Evolutionary conservation across 1,284 basidiomycete species (phyloP), one percentile per base, ranked within the genome.

Genomic region (Trichosporon sp.): DNA sequence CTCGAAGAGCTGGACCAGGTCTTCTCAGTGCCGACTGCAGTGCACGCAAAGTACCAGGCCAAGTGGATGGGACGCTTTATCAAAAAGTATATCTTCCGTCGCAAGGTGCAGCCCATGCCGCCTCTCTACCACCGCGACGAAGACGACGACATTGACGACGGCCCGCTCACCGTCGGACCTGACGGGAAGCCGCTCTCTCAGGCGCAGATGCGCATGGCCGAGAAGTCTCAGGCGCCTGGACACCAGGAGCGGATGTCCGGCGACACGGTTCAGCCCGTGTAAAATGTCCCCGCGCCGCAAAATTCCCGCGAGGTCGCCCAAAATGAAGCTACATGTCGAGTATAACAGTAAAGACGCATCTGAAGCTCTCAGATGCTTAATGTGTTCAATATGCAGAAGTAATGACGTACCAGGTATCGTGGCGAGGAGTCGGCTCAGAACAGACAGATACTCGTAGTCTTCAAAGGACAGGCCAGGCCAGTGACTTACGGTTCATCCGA

Each of bases 1-100:
- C 84, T 93, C 33, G 90, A 93, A 74, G 87, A 88, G 74, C 82
- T 88, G 61, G 86, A 88, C 71, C 14, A 40, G 13, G 68, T 71
- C 21, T 56, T 56, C 29, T 13, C 11, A 5, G 37, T 44, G 2
- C 87, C 89, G 1, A 86, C 86, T 16, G 74, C 71, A 23, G 80
- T 79, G 5, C 88, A 89, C 69, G 87, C 87, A 21, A 75, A 81
- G 13, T 90, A 91, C 78, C 86, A 64, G 63, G 21, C 61, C 8
- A 58, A 61, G 33, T 60, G 60, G 40, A n/a, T 64, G 13, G 49
- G 49, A 6, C n/a, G 21, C 13, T n/a, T 13, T 16, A 21, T 34
- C 21, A 16, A 27, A 21, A 36, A 40, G 31, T 62, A 37, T 21
- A n/a, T 56, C 19, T 23, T 58, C 32, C 60, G 44, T 25, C 49